Evolutionary conservation across 1,139 yeast genomes (phyloP).

Genomic region (Saccharomyces hybrid): DNA sequence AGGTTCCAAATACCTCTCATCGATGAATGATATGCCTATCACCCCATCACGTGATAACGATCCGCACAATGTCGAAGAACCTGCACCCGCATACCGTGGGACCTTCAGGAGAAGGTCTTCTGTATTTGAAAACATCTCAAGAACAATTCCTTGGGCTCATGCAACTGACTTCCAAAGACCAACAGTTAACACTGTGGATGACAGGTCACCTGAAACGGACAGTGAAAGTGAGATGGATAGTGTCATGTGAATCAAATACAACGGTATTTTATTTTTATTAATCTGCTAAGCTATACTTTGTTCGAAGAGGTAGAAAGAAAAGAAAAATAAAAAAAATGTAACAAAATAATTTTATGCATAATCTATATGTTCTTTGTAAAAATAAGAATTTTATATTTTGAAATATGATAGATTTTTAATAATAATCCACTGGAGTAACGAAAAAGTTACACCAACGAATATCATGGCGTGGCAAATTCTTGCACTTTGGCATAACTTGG

Average conservation of each 20-base stretch:
- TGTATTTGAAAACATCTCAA: constrained; percentile 45
- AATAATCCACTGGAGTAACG: constrained; percentile 18
- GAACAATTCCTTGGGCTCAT: constrained; percentile 69
- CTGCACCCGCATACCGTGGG: constrained; percentile 19
- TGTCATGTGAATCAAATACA: background rate
- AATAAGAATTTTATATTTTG: constrained; percentile 1
- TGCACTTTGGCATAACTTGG: constrained; percentile 98
- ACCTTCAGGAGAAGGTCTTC: constrained; percentile 30
- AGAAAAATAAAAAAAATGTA: background rate
- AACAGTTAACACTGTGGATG: constrained; percentile 13
- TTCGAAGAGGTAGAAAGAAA: background rate
- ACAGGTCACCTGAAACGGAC: constrained; percentile 27
- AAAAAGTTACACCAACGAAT: background rate
- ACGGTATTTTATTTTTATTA: background rate
- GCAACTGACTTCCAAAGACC: constrained; percentile 80
- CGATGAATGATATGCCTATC: background rate
- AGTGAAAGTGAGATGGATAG: constrained; percentile 34
- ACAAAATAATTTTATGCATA: background rate
- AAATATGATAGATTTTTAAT: background rate
- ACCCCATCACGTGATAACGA: background rate
- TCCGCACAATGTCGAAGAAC: constrained; percentile 12
- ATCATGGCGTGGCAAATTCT: constrained; percentile 30
- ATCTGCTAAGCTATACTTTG: background rate
- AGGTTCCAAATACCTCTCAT: constrained; percentile 1
- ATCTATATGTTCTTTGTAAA: background rate